Evolutionary conservation across 176 grass and related monocot genomes (phyloP).

Genomic region (Lolium perenne): DNA sequence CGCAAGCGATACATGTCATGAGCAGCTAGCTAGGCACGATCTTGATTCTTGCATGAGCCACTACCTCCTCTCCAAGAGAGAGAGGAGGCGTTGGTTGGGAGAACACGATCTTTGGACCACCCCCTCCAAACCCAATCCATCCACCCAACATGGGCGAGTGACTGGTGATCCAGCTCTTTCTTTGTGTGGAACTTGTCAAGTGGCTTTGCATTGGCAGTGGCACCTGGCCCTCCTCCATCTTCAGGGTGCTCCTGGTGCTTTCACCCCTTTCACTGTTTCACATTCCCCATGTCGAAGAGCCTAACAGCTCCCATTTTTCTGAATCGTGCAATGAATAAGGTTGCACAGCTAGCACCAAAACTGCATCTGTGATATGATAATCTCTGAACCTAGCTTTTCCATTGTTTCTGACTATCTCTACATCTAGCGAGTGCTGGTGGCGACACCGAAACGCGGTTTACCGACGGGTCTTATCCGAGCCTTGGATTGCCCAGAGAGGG

Average conservation of each 20-base stretch:
- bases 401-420: not conserved
- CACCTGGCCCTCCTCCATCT: slow-evolving; percentile 25
- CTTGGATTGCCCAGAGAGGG: not conserved
- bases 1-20: slow-evolving; percentile 23
- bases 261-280: slow-evolving; percentile 22
- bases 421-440: not conserved
- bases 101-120: slow-evolving; percentile 51
- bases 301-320: not conserved
- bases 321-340: slow-evolving; percentile 37
- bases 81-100: slow-evolving; percentile 31
- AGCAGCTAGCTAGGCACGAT: not conserved
- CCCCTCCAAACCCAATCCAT: not conserved
- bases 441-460: slow-evolving; percentile 44
- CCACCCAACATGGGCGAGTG: not conserved
- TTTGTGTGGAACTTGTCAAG: slow-evolving; percentile 50
- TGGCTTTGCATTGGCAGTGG: not conserved
- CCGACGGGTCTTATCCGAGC: slow-evolving; percentile 7
- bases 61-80: not conserved
- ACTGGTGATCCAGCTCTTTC: slow-evolving; percentile 21
- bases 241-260: not conserved
- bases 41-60: slow-evolving; percentile 28
- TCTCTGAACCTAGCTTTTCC: not conserved
- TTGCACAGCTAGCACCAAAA: not conserved
- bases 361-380: not conserved
- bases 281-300: slow-evolving; percentile 47